These are phyloP conservation scores for Rhodomyrtus tomentosa DNA, from an alignment of 345 rosid genomes.

Conservation along the genomic window DNA sequence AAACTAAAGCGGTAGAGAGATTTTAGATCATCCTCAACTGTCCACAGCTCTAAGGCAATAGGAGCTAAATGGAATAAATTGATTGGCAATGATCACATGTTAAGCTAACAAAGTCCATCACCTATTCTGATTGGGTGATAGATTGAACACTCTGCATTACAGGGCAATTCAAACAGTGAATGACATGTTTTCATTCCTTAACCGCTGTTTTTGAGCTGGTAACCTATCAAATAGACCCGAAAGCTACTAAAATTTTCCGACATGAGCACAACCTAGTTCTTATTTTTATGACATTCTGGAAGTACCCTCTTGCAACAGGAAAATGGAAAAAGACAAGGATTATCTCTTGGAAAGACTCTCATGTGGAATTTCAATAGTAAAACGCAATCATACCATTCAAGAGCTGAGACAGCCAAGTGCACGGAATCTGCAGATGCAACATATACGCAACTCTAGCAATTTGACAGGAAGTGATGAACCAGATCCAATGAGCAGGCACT, in stretches of 20 bases:
- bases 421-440: not conserved
- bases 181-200: not conserved
- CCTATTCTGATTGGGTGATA: not conserved
- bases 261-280: not conserved
- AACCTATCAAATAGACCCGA: not conserved
- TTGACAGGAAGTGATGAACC: not conserved
- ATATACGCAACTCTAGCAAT: not conserved
- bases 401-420: conserved; percentile 18
- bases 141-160: not conserved
- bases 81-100: not conserved
- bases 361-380: conserved; percentile 34
- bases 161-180: not conserved
- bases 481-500: not conserved
- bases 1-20: not conserved
- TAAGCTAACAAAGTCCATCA: not conserved
- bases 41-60: not conserved
- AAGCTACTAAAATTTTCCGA: not conserved
- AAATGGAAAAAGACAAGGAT: conserved; percentile 27
- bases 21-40: not conserved
- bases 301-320: conserved; percentile 11
- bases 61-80: not conserved
- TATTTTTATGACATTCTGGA: not conserved
- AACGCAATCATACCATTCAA: conserved; percentile 22
- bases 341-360: conserved; percentile 29
- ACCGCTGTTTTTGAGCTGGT: not conserved